Base-by-base conservation (phyloP, 345 rosid genomes). In the Fremontodendron californicum region DNA sequence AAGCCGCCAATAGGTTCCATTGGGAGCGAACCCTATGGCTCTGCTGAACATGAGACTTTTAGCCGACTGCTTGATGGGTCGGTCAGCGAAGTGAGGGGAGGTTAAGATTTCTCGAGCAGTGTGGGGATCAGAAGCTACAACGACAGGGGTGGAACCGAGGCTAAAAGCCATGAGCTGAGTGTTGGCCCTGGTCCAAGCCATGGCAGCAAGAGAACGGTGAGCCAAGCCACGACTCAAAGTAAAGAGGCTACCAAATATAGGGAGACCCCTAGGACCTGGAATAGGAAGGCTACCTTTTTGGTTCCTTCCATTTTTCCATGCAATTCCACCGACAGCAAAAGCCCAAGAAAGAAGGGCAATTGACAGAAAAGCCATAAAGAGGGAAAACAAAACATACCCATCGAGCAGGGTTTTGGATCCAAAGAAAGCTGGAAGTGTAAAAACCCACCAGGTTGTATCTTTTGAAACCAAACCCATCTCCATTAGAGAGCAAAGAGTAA, bases 21-120 rank as follows among this genome's bases (percentile, higher is more conserved):
- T 89, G 3, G 97, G 97, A 2, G 98, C 97, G 46, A 94, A 94
- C 39, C 98, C 98, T 33, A 94, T 94, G 78, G 98, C 98, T 35
- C 95, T 88, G 77, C 86, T 77, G 81, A 94, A 94, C 97, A 94
- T 89, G 65, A 94, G 89, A 60, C 89, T 84, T 51, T 85, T 82
- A 46, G 95, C 98, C 3, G 98, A 93, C 80, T 81, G 92, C 82
- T 93, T 94, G 77, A 94, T 71, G 8, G 97, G 98, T 69, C 98
- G 94, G 88, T 94, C 90, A 10, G 97, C 88, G 35, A 94, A 94
- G 77, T 76, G 76, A 23, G 88, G 81, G 1, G 97, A 91, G 33
- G 88, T 85, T 73, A 94, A 75, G 80, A 94, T 87, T 86, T 94
- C 98, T 0, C 86, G 86, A 37, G 98, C 94, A 5, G 76, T 90